Evolutionary conservation across 352 stramenopile species (phyloP).

Genomic region (Globisporangium ultimum): DNA sequence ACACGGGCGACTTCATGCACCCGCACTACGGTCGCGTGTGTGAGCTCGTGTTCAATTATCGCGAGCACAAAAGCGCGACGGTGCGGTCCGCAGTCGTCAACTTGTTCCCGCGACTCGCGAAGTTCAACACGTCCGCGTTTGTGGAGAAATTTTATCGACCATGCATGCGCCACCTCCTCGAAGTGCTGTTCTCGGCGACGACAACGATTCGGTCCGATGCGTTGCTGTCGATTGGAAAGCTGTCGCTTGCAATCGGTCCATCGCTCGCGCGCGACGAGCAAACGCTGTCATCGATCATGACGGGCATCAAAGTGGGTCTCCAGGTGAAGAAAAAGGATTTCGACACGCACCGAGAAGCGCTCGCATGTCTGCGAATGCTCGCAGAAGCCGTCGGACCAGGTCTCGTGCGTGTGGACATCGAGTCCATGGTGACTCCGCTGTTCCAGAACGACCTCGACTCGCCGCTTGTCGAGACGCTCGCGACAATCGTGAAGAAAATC

Average conservation of each 20-base stretch:
- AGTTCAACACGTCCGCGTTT: conserved; percentile 88
- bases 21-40: conserved; percentile 74
- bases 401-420: conserved; percentile 76
- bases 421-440: conserved; percentile 72
- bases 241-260: conserved; percentile 76
- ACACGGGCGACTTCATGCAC: conserved; percentile 89
- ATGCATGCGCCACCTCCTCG: conserved; percentile 83
- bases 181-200: conserved; percentile 77
- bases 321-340: conserved; percentile 82
- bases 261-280: conserved; percentile 76
- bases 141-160: conserved; percentile 78
- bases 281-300: conserved; percentile 80
- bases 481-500: conserved; percentile 84
- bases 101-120: conserved; percentile 79
- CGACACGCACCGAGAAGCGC: conserved; percentile 81
- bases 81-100: conserved; percentile 85
- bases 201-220: conserved; percentile 76
- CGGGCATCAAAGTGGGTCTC: conserved; percentile 80
- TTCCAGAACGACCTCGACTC: conserved; percentile 85
- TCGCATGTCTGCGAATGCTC: conserved; percentile 81
- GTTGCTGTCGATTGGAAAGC: conserved; percentile 81
- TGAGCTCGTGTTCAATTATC: conserved; percentile 68
- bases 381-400: conserved; percentile 69
- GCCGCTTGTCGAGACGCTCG: conserved; percentile 78
- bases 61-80: conserved; percentile 75